These are phyloP conservation scores for Candida sanyaensis DNA, from an alignment of 1,139 yeast species.

Conservation along the genomic window DNA sequence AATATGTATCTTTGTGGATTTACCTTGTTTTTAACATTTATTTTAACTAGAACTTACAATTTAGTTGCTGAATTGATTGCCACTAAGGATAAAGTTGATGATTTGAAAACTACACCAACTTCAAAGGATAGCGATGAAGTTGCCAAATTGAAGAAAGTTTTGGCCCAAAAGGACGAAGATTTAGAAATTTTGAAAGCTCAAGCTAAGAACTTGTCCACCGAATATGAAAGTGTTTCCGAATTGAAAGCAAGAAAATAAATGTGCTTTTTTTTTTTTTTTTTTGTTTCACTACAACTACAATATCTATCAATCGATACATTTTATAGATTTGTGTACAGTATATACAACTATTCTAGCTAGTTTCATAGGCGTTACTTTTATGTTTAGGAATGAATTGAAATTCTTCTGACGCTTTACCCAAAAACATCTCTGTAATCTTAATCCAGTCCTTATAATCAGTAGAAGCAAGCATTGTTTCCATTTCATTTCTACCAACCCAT, in stretches of 20 bases:
- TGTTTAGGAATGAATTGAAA: slow-evolving; percentile 92
- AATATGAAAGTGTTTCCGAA: slow-evolving; percentile 44
- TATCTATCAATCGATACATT: too few species aligned
- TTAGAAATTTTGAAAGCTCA: slow-evolving; percentile 70
- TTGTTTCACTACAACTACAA: neutral
- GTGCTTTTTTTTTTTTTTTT: neutral
- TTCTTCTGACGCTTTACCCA: slow-evolving; percentile 77
- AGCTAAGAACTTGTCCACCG: slow-evolving; percentile 64
- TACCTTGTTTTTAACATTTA: slow-evolving; percentile 85
- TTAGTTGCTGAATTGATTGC: slow-evolving; percentile 74
- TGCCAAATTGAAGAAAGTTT: slow-evolving; percentile 50
- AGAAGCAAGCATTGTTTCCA: slow-evolving; percentile 87
- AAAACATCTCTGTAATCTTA: slow-evolving; percentile 92
- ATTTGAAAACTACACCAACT: slow-evolving; percentile 24
- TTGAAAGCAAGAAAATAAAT: slow-evolving; percentile 12
- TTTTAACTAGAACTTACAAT: slow-evolving; percentile 82
- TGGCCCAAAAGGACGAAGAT: slow-evolving; percentile 63
- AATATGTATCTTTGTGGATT: slow-evolving; percentile 96
- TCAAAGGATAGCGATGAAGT: slow-evolving; percentile 40
- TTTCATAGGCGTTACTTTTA: slow-evolving; percentile 78
- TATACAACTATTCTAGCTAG: slow-evolving; percentile 3
- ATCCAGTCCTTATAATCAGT: slow-evolving; percentile 92
- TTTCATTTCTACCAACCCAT: slow-evolving; percentile 93
- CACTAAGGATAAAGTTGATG: slow-evolving; percentile 63
- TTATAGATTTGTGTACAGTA: neutral